Conservation (phyloP, 306 rosid species). For the Lagenaria siceraria region DNA sequence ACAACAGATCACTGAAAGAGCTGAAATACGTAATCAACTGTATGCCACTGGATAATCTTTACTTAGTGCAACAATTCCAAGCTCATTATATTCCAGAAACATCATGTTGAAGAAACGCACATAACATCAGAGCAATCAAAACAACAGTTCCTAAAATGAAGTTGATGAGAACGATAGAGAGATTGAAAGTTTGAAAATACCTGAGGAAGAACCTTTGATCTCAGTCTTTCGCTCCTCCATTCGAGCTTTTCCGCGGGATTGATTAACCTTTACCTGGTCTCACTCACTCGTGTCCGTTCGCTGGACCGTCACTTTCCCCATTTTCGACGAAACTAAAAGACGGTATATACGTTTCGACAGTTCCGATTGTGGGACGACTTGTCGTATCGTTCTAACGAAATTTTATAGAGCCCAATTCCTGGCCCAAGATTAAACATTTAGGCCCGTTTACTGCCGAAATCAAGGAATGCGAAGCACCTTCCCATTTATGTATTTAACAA, state of each 20-base stretch:
- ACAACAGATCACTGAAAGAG: background rate
- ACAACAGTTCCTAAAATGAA: background rate
- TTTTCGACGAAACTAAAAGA: background rate
- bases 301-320: background rate
- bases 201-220: conserved; percentile 2
- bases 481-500: no score
- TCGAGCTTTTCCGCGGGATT: background rate
- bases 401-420: background rate
- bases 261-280: background rate
- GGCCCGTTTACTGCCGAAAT: background rate
- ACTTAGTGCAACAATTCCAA: background rate
- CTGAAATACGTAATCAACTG: background rate
- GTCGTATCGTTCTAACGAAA: background rate
- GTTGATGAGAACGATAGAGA: background rate
- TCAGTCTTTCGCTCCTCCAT: background rate
- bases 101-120: background rate
- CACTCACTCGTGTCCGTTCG: background rate
- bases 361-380: background rate
- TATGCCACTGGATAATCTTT: background rate
- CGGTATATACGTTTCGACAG: background rate
- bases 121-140: background rate
- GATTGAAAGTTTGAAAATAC: background rate
- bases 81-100: background rate
- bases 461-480: background rate
- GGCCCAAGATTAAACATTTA: background rate